Evolutionary conservation across 1,284 basidiomycete species (phyloP).

Genomic region (Cryptococcus amylolentus): DNA sequence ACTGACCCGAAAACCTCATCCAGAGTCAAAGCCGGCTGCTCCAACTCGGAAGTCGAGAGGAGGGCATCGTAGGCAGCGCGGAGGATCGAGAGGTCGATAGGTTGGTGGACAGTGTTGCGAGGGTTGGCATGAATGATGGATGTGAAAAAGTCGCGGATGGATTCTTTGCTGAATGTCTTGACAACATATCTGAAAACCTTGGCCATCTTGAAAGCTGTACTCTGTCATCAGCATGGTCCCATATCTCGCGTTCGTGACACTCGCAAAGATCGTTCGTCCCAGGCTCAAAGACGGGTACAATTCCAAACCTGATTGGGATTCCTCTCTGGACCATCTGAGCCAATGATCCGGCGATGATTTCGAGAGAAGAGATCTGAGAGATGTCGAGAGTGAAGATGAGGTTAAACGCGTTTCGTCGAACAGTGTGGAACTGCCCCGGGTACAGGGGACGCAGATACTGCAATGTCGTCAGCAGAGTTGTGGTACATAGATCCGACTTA

Average conservation of each 20-base stretch:
- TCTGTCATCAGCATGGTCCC: neutral
- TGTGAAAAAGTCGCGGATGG: conserved; percentile 61
- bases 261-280: conserved; percentile 45
- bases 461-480: conserved; percentile 1
- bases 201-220: conserved; percentile 64
- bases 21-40: conserved; percentile 37
- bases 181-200: conserved; percentile 66
- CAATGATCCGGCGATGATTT: conserved; percentile 63
- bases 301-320: conserved; percentile 74
- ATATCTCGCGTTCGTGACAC: conserved; percentile 7
- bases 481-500: conserved; percentile 14
- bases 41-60: conserved; percentile 8
- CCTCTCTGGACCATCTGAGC: conserved; percentile 65
- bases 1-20: conserved; percentile 47
- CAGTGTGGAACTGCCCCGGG: conserved; percentile 69
- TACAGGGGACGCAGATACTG: conserved; percentile 40
- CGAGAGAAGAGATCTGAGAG: conserved; percentile 59
- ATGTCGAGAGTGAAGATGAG: conserved; percentile 74
- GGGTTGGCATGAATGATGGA: conserved; percentile 31
- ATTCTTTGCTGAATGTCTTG: conserved; percentile 61
- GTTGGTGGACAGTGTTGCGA: conserved; percentile 12
- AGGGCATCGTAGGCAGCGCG: conserved; percentile 30
- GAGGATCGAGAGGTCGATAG: conserved; percentile 26
- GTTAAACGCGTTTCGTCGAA: conserved; percentile 75
- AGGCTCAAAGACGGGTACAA: conserved; percentile 63